Evolutionary conservation across 2,329 filamentous ascomycete species (phyloP), one percentile per base, ranked within the genome.

Genomic region (Ophiosphaerella narmari): DNA sequence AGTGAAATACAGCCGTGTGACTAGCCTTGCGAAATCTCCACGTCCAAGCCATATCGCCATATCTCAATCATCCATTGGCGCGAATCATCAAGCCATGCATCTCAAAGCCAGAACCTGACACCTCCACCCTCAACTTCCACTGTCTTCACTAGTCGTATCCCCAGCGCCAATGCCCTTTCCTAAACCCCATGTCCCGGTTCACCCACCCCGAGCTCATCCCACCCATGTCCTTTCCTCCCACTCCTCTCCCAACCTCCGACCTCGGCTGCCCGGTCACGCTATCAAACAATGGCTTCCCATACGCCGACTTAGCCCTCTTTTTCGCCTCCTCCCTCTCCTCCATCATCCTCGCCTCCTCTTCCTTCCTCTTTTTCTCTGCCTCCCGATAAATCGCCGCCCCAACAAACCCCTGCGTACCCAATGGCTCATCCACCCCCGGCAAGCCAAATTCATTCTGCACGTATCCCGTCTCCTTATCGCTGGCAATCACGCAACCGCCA

Each of bases 241-340:
- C 18, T 4, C 37, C 16, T 18, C 7, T 23, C 37, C 24, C 31
- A 16, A 68, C 77, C 59, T 38, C 33, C 33, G 18, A 9, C 16
- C 31, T 11, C 11, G 57, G 56, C 24, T 37, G 4, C 3, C 62
- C 62, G 13, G 35, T 51, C 2, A 55, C 48, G 0, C 59, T 53
- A 24, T 67, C 65, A 24, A 61, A 66, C 45, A 67, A 38, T n/a
- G 62, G 59, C n/a, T 37, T 35, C 2, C 11, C n/a, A 36, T 36
- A 14, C 16, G 24, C 41, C 23, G 21, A 35, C 16, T 40, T 46
- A 36, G 12, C 31, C 45, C 9, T 31, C 26, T 16, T 23, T 26
- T 23, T 32, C 24, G 2, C 18, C 44, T 35, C 29, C 46, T 23
- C 14, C 18, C 35, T 42, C 24, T 40, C 36, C 40, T 24, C 37